Evolutionary conservation across 768 basidiomycete species (phyloP).

Genomic region (Collybia nuda): DNA sequence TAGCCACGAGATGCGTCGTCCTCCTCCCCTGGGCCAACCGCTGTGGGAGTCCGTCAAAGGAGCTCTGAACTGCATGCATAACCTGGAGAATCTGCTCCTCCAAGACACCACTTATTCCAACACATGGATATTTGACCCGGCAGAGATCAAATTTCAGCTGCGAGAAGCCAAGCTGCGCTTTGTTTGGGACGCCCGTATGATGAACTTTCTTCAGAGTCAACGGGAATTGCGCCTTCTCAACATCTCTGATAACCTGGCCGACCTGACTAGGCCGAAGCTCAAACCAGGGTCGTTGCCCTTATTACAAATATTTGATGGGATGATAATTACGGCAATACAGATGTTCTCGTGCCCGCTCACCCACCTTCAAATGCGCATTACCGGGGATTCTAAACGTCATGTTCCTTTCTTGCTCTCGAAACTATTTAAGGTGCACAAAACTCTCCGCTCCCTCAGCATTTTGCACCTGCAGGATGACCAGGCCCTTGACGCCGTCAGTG

Average conservation of each 20-base stretch:
- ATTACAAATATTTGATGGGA: constrained; percentile 46
- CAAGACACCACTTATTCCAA: constrained; percentile 36
- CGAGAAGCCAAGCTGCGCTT: constrained; percentile 47
- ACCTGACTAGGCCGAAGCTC: constrained; percentile 9
- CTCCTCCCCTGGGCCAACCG: constrained; percentile 20
- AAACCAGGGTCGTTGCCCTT: constrained; percentile 29
- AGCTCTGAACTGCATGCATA: constrained; percentile 41
- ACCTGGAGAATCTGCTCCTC: constrained; percentile 43
- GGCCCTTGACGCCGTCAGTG: constrained; percentile 15
- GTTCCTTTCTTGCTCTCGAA: constrained; percentile 29
- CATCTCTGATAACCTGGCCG: constrained; percentile 22
- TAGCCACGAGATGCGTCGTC: constrained; percentile 29
- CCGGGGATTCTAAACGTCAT: constrained; percentile 30
- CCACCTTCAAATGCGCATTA: constrained; percentile 44
- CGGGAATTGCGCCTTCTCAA: constrained; percentile 38
- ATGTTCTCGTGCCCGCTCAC: constrained; percentile 39
- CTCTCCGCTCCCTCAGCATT: constrained; percentile 26
- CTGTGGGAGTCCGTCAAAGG: constrained; percentile 46
- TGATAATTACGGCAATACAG: constrained; percentile 38
- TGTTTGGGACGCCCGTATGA: constrained; percentile 45
- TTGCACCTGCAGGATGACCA: constrained; percentile 27
- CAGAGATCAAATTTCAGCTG: constrained; percentile 42
- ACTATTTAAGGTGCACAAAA: constrained; percentile 21
- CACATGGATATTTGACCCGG: constrained; percentile 46
- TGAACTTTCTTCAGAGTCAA: constrained; percentile 50